phyloP scores from a whole-genome alignment of 495 filamentous ascomycete species.

The Amorphotheca resinae region DNA sequence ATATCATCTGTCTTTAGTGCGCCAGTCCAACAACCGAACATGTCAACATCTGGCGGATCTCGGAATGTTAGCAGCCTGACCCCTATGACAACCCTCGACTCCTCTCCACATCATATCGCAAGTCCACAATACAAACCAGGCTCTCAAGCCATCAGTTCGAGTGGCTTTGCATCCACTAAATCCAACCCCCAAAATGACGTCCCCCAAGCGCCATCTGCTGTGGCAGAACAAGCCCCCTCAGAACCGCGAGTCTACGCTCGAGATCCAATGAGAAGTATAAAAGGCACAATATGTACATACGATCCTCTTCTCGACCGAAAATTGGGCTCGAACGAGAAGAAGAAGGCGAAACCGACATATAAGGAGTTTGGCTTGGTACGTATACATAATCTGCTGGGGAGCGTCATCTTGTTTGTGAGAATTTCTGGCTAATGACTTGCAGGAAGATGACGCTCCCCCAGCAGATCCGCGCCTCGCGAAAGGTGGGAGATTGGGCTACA shows the following conservation, averaged over 20 bases:
- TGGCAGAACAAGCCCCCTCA: slow-evolving; percentile 32
- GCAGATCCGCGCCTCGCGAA: slow-evolving; percentile 66
- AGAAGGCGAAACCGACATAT: slow-evolving; percentile 55
- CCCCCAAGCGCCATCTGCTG: slow-evolving; percentile 30
- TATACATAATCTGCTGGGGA: slow-evolving; percentile 36
- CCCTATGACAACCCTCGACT: slow-evolving; percentile 64
- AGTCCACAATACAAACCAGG: slow-evolving; percentile 35
- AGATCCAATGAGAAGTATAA: slow-evolving; percentile 45
- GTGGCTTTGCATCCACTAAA: slow-evolving; percentile 1
- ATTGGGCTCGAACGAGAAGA: slow-evolving; percentile 47
- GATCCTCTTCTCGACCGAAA: slow-evolving; percentile 62
- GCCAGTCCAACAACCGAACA: slow-evolving; percentile 32
- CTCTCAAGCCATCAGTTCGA: neutral
- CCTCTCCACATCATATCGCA: slow-evolving; percentile 48
- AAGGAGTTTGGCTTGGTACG: slow-evolving; percentile 57
- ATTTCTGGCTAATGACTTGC: slow-evolving; percentile 29
- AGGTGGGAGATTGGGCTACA: slow-evolving; percentile 40
- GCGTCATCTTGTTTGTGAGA: slow-evolving; percentile 44
- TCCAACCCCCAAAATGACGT: slow-evolving; percentile 6
- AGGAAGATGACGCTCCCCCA: slow-evolving; percentile 55
- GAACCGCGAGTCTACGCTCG: slow-evolving; percentile 46
- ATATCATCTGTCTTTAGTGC: slow-evolving; percentile 53
- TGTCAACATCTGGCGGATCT: slow-evolving; percentile 32
- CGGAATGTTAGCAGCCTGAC: slow-evolving; percentile 43
- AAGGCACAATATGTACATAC: slow-evolving; percentile 57